Evolutionary conservation across 2,329 filamentous ascomycete species (phyloP), one percentile per base, ranked within the genome.

Genomic region (Claviceps fusiformis): DNA sequence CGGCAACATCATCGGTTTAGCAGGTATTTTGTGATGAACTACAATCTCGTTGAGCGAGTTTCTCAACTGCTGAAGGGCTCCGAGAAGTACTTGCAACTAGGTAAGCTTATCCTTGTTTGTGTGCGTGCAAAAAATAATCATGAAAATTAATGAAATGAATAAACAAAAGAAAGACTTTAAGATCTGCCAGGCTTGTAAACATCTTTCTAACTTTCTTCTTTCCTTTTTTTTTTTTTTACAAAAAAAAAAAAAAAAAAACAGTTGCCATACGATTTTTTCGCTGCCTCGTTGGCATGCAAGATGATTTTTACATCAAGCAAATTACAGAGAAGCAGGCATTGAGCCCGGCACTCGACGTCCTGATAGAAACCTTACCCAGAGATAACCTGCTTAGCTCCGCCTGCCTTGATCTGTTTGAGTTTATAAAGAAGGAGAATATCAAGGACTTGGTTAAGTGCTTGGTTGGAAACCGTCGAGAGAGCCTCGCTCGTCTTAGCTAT

Each of bases 331-430:
- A 91, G 66, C 82, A 85, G 57, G 82, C 93, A 0, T 83, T 97
- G 57, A 87, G 86, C 45, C 87, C 90, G 0, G 87, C 97, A 39
- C 75, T 98, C 15, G 82, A 93, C 61, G 85, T 96, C 43, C 79
- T 97, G 39, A 80, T 86, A 55, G 82, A 87, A 60, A 93, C 89
- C 0, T 86, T 96, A 80, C 89, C 91, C 1, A 82, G 90, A 46
- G 92, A 98, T 68, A 97, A 96, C 62, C 77, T 98, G 3, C 77
- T 97, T 37, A 95, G 93, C 68, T 97, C 92, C 0, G 92, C 91
- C 9, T 95, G 89, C 62, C 77, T 97, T 10, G 93, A 98, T 65
- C 80, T 98, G 47, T 97, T 98, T 60, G 90, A 95, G 64, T 90
- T 86, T 64, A 87, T 97, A 63, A 89, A 85, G 66, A 83, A 84